phyloP scores from a whole-genome alignment of 352 stramenopile genomes.

The Globisporangium heterothallicum region DNA sequence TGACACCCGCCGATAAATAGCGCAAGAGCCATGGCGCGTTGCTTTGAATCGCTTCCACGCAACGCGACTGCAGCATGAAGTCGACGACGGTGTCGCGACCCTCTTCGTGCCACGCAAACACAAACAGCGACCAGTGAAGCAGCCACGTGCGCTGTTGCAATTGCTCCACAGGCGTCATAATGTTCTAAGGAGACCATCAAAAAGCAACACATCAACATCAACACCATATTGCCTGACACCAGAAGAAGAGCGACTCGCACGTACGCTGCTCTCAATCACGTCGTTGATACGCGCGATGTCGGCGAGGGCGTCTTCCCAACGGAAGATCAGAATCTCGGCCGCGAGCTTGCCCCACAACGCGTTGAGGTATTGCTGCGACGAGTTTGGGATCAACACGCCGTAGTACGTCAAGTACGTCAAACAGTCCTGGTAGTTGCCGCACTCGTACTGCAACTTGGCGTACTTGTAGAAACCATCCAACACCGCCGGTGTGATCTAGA shows the following conservation, averaged over 20 bases:
- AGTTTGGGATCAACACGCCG: conserved; percentile 81
- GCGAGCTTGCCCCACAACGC: conserved; percentile 96
- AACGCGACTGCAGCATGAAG: conserved; percentile 91
- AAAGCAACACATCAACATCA: conserved; percentile 3
- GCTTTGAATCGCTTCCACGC: conserved; percentile 97
- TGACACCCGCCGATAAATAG: conserved; percentile 96
- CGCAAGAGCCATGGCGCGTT: conserved; percentile 97
- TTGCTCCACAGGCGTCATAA: conserved; percentile 87
- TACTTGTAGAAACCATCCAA: conserved; percentile 92
- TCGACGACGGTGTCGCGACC: conserved; percentile 96
- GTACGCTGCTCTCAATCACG: conserved; percentile 91
- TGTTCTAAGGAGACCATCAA: conserved; percentile 24
- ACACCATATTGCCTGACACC: no score
- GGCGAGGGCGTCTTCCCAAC: conserved; percentile 93
- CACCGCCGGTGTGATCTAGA: conserved; percentile 81
- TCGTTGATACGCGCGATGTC: conserved; percentile 93
- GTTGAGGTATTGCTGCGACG: conserved; percentile 82
- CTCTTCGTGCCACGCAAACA: conserved; percentile 90
- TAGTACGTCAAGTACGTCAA: conserved; percentile 90
- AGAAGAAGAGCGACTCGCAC: conserved; percentile 19
- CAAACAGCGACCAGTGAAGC: conserved; percentile 98
- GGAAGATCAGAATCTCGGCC: conserved; percentile 95
- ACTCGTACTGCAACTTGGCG: conserved; percentile 96
- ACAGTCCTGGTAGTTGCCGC: conserved; percentile 93
- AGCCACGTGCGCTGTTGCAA: conserved; percentile 98